Conservation (phyloP, 306 rosid species). For the Myrica gale region DNA sequence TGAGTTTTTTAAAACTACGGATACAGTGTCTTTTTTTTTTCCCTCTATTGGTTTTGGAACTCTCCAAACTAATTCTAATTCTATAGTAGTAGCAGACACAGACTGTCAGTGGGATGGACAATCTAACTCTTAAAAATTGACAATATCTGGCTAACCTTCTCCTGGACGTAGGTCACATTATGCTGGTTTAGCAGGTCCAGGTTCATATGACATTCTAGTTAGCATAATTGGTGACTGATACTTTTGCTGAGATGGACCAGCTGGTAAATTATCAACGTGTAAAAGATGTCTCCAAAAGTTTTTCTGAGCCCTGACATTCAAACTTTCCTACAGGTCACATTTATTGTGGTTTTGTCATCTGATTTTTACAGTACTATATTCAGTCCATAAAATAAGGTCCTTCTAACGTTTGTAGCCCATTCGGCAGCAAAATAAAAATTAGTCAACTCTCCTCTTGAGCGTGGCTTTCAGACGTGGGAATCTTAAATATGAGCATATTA, state of each 20-base stretch:
- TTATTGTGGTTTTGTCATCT: neutral
- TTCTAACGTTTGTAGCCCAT: neutral
- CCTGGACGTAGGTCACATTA: neutral
- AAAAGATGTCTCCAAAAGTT: neutral
- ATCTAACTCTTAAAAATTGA: neutral
- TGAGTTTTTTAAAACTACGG: too few species aligned
- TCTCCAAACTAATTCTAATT: too few species aligned
- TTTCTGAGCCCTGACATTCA: neutral
- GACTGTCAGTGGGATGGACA: too few species aligned
- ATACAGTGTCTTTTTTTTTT: too few species aligned
- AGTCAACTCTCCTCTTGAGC: neutral
- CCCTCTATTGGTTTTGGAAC: too few species aligned
- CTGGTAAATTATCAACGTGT: neutral
- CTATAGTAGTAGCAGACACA: too few species aligned
- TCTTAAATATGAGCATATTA: neutral
- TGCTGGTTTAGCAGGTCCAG: conserved; percentile 6
- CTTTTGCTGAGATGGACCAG: neutral
- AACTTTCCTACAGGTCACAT: too few species aligned
- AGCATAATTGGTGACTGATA: neutral
- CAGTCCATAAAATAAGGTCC: neutral
- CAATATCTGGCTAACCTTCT: too few species aligned
- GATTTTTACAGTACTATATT: neutral
- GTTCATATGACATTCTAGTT: neutral
- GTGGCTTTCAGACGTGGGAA: neutral
- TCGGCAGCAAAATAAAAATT: neutral